These are phyloP conservation scores for Porcisia hertigi DNA, from an alignment of 208 protist species.

Conservation along the genomic window DNA sequence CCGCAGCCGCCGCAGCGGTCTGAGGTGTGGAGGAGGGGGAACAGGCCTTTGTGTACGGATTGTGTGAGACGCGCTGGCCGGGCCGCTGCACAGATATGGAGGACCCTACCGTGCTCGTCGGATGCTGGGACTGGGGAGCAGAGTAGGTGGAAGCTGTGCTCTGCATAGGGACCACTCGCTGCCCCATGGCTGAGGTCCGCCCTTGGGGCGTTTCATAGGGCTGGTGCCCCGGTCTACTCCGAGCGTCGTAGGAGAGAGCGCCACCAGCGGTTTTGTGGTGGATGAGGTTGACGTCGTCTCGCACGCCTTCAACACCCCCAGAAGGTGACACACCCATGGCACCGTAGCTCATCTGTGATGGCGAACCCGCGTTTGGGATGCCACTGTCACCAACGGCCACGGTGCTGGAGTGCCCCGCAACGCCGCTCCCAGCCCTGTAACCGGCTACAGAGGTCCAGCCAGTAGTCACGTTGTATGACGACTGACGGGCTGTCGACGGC, in stretches of 20 bases:
- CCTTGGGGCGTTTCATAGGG: constrained; percentile 5
- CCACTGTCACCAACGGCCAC: background rate
- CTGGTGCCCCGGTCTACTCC: background rate
- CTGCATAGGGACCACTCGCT: background rate
- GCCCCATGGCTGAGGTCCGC: background rate
- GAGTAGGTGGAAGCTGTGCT: background rate
- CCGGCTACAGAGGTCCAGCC: background rate
- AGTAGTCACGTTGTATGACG: background rate
- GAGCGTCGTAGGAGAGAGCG: background rate
- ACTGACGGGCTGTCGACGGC: constrained; percentile 7
- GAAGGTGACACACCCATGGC: constrained; percentile 19
- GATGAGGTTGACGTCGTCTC: background rate
- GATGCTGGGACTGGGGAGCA: background rate
- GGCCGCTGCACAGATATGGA: constrained; percentile 5
- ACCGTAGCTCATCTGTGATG: constrained; percentile 12
- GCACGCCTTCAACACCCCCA: constrained; percentile 9
- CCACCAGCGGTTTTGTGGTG: background rate
- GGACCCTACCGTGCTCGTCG: background rate
- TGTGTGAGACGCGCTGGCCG: constrained; percentile 22
- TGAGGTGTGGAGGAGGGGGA: background rate
- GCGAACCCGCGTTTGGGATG: background rate
- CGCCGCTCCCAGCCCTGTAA: background rate
- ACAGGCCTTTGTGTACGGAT: constrained; percentile 15
- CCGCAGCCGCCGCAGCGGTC: too few relatives aligned
- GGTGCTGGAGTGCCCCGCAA: background rate